Conservation (phyloP, 768 basidiomycete species). For the Psilocybe subaeruginosa region DNA sequence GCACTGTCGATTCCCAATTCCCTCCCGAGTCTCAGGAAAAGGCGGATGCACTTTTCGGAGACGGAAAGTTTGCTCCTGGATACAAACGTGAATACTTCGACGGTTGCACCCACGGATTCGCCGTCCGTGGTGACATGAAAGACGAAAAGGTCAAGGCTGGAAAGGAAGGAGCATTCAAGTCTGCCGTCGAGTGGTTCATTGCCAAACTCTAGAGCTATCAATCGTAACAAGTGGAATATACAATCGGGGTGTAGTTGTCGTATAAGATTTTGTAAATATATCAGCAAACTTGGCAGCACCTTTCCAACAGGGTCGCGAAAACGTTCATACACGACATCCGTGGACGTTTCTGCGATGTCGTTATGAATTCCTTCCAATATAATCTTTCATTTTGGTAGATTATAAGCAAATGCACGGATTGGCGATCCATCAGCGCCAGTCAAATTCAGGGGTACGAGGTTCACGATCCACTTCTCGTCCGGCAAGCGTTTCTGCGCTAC, state of each 20-base stretch:
- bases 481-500: slow-evolving; percentile 8
- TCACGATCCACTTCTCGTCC: slow-evolving; percentile 42
- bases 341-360: not conserved
- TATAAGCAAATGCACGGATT: slow-evolving; percentile 65
- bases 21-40: slow-evolving; percentile 42
- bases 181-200: slow-evolving; percentile 56
- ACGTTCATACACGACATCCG: not conserved
- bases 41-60: slow-evolving; percentile 54
- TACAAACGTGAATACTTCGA: slow-evolving; percentile 53
- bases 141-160: slow-evolving; percentile 58
- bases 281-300: not conserved
- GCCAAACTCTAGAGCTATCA: slow-evolving; percentile 19
- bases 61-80: slow-evolving; percentile 46
- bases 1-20: slow-evolving; percentile 55
- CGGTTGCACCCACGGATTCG: slow-evolving; percentile 58
- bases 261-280: not conserved
- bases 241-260: not conserved
- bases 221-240: not conserved
- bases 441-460: slow-evolving; percentile 62
- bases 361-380: too few relatives aligned
- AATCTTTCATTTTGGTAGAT: not conserved
- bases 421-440: slow-evolving; percentile 68
- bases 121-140: slow-evolving; percentile 50
- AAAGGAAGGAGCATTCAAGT: slow-evolving; percentile 66
- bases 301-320: not conserved